Base-by-base conservation (phyloP, 495 filamentous ascomycete species). In the Hypoxylon subgilvum region DNA sequence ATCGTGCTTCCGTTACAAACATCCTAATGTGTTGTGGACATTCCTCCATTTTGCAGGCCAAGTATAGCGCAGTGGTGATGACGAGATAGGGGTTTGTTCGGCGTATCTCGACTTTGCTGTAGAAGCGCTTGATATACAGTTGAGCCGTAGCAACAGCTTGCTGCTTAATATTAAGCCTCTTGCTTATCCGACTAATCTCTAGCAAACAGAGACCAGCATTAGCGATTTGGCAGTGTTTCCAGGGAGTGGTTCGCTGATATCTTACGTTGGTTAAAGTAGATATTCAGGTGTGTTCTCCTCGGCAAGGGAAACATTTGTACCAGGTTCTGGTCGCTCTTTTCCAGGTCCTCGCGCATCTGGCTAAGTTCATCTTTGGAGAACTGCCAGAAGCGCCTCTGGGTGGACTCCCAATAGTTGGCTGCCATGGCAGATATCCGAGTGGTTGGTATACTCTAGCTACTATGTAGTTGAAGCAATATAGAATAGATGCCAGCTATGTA, bases 21-120 rank as follows among this genome's bases (percentile, higher is more conserved):
- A 92, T 81, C 25, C 93, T 83, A 56, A 98, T 97, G 72, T 98
- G 95, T 71, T 96, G 92, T 21, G 94, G 95, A 58, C 87, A 93
- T 74, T 98, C 94, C 72, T 98, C 94, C 89, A 96, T 96, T 74
- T 98, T 98, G 76, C 92, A 96, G 40, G 95, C 94, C 27, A 98
- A 79, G 73, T 98, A 98, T 56, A 97, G 77, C 19, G 93, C 91
- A 3, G 94, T 97, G 21, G 90, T 86, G 56, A 96, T 78, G 39
- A 97, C 82, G 12, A 97, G 84, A 72, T 95, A 96, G 12, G 94
- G 93, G 63, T 97, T 98, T 17, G 93, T 97, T 36, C 87, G 86
- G 48, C 94, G 86, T 62, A 97, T 90, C 60, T 94, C 90, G 65
- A 96, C 88, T 69, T 89, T 90, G 61, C 82, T 87, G 74, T 96